These are phyloP conservation scores for Flueggea neowawraea DNA, from an alignment of 441 rosid species.

Conservation along the genomic window DNA sequence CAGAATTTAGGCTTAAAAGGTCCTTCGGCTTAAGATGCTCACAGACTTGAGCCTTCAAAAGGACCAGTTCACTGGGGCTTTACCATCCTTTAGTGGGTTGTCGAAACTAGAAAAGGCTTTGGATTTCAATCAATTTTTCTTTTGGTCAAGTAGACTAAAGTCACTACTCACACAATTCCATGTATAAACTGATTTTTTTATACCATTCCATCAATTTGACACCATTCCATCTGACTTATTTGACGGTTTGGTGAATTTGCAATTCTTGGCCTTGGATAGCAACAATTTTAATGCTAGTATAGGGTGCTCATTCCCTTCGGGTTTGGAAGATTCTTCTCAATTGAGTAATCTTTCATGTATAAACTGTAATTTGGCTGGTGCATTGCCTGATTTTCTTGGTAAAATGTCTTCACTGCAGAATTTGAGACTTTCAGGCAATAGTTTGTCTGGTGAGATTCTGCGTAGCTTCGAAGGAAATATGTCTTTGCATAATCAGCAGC, in stretches of 20 bases:
- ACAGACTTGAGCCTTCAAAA: constrained; percentile 50
- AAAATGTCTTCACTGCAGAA: constrained; percentile 41
- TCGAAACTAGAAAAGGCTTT: constrained; percentile 40
- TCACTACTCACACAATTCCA: too few relatives aligned
- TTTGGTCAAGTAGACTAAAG: too few relatives aligned
- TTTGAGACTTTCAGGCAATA: constrained; percentile 49
- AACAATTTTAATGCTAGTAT: constrained; percentile 47
- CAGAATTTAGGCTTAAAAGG: constrained; percentile 55
- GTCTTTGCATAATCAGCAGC: constrained; percentile 36
- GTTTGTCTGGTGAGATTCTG: constrained; percentile 55
- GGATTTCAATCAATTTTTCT: too few relatives aligned
- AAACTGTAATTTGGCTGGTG: constrained; percentile 59
- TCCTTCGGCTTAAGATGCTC: constrained; percentile 44
- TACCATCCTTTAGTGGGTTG: constrained; percentile 58
- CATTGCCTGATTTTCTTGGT: constrained; percentile 61
- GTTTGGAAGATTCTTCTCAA: constrained; percentile 47
- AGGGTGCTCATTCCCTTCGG: constrained; percentile 57
- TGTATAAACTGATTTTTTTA: too few relatives aligned
- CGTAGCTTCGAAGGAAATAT: constrained; percentile 31
- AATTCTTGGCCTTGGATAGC: constrained; percentile 57
- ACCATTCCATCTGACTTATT: constrained; percentile 62
- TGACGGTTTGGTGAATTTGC: constrained; percentile 44
- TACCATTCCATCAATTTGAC: constrained; percentile 52
- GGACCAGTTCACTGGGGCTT: constrained; percentile 50
- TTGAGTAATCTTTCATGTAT: constrained; percentile 53